phyloP scores from a whole-genome alignment of 805 yeast genomes.

The Maudiozyma turicensis region DNA sequence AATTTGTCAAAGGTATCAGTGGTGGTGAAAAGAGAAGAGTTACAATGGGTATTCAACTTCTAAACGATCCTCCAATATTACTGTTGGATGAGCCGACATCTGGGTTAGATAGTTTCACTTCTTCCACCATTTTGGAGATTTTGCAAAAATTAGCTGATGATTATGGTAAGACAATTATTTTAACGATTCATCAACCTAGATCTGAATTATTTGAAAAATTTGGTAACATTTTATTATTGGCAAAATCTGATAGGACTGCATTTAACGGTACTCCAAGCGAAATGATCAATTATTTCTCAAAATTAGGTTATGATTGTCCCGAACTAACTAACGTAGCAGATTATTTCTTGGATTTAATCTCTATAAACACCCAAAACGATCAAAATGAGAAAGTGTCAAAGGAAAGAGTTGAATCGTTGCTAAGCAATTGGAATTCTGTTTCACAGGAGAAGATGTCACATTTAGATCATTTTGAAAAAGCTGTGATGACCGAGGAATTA shows the following conservation, averaged over 20 bases:
- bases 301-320: conserved; percentile 49
- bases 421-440: conserved; percentile 31
- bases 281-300: conserved; percentile 39
- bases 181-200: conserved; percentile 82
- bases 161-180: conserved; percentile 56
- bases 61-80: conserved; percentile 61
- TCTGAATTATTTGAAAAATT: conserved; percentile 52
- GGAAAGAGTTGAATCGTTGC: conserved; percentile 32
- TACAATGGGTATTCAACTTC: conserved; percentile 69
- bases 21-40: conserved; percentile 88
- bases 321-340: conserved; percentile 62
- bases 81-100: conserved; percentile 85
- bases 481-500: conserved; percentile 9
- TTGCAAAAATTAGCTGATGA: conserved; percentile 43
- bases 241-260: conserved; percentile 63
- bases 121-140: conserved; percentile 54
- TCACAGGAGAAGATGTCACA: not conserved
- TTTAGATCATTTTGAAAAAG: not conserved
- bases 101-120: conserved; percentile 75
- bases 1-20: conserved; percentile 56
- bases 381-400: conserved; percentile 34
- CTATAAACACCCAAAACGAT: conserved; percentile 41
- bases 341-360: conserved; percentile 57
- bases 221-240: conserved; percentile 62
- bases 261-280: conserved; percentile 49